A percentile compares a stretch with the other conserved stretches of the same genome.
These are phyloP conservation scores for Candida fluviatilis DNA, from an alignment of 805 yeast genomes.

Conservation along the genomic window DNA sequence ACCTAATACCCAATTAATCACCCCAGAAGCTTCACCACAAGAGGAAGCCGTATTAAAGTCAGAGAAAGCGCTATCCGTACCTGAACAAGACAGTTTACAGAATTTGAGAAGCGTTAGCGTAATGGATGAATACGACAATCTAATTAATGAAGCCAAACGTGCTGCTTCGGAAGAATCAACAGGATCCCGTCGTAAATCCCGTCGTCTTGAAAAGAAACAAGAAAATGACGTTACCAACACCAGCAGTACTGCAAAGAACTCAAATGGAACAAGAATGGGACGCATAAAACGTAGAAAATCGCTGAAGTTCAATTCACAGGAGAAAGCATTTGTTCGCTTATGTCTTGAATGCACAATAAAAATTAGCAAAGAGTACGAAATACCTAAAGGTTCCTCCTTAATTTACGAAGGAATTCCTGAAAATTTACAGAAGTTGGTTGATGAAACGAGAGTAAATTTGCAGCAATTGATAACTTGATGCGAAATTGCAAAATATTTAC, in stretches of 20 bases:
- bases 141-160: constrained; percentile 15
- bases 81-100: constrained; percentile 7
- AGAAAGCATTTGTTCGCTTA: constrained; percentile 18
- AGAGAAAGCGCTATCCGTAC: not conserved
- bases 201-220: constrained; percentile 1
- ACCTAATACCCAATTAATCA: constrained; percentile 22
- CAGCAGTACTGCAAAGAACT: not conserved
- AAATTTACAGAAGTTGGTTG: constrained; percentile 17
- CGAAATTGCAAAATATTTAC: no score
- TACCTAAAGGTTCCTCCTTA: constrained; percentile 20
- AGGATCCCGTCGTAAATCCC: constrained; percentile 9
- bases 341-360: constrained; percentile 29
- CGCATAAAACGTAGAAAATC: not conserved
- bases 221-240: not conserved
- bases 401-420: constrained; percentile 18
- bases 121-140: constrained; percentile 15
- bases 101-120: constrained; percentile 5
- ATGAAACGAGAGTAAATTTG: constrained; percentile 13
- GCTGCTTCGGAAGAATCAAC: constrained; percentile 8
- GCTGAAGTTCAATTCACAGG: not conserved
- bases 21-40: constrained; percentile 37
- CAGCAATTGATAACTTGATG: constrained; percentile 3
- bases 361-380: constrained; percentile 16
- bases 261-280: constrained; percentile 5
- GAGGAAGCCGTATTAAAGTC: constrained; percentile 7